Conservation (phyloP, 257 asterid species). For the Jasminum sambac region DNA sequence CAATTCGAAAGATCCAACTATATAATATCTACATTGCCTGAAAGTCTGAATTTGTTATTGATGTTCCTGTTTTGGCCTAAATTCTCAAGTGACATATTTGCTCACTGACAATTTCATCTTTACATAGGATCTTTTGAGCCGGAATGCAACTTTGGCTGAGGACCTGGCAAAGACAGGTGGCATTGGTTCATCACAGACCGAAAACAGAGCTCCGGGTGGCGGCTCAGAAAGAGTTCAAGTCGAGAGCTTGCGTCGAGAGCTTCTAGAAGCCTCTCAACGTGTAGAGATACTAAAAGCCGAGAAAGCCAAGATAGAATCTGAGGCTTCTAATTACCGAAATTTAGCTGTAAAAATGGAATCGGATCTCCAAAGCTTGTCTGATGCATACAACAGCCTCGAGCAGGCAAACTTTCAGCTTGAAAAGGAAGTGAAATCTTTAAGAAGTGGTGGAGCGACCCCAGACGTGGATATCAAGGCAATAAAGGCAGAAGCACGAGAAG, state of each 20-base stretch:
- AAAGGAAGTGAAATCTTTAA: conserved; percentile 56
- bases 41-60: background rate
- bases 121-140: conserved; percentile 74
- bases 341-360: conserved; percentile 69
- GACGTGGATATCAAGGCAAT: conserved; percentile 61
- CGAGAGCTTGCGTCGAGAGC: conserved; percentile 71
- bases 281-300: conserved; percentile 72
- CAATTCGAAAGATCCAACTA: conserved; percentile 9
- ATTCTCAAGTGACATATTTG: too few relatives aligned
- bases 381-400: conserved; percentile 93
- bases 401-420: conserved; percentile 77
- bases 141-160: conserved; percentile 81
- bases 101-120: background rate
- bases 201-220: conserved; percentile 39
- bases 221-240: conserved; percentile 70
- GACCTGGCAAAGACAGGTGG: conserved; percentile 72
- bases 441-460: conserved; percentile 53
- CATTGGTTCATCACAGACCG: conserved; percentile 46
- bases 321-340: conserved; percentile 51
- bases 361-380: conserved; percentile 83
- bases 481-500: conserved; percentile 78
- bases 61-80: too few relatives aligned
- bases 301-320: conserved; percentile 58
- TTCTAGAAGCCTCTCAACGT: conserved; percentile 60
- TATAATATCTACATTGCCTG: background rate